Conservation (phyloP, 1,284 basidiomycete genomes). For the Rhodofomes roseus region DNA sequence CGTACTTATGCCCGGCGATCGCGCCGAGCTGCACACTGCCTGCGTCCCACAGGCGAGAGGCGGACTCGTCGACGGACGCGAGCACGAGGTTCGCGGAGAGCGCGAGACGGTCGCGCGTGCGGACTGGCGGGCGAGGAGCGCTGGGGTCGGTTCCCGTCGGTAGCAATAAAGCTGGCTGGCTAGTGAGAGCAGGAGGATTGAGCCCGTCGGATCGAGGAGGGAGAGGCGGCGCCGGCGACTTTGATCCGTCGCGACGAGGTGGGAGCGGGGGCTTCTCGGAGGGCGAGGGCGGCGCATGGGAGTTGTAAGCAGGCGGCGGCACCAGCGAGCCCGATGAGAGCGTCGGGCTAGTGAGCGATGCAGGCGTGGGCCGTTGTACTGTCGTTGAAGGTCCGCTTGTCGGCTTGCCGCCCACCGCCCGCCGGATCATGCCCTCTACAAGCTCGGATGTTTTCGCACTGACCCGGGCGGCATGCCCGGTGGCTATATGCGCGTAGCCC, state of each 20-base stretch:
- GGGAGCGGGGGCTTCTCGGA: constrained; percentile 20
- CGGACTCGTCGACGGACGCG: constrained; percentile 66
- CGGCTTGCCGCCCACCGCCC: constrained; percentile 31
- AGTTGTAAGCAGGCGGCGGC: neutral
- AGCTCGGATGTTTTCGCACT: constrained; percentile 59
- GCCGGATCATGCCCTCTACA: constrained; percentile 60
- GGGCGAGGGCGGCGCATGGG: neutral
- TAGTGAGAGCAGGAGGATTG: neutral
- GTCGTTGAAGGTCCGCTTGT: constrained; percentile 1
- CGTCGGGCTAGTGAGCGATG: too few relatives aligned
- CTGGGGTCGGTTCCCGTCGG: neutral
- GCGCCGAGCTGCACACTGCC: constrained; percentile 53
- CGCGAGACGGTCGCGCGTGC: constrained; percentile 43
- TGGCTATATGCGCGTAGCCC: constrained; percentile 57
- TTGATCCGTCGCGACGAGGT: constrained; percentile 10
- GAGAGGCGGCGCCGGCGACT: constrained; percentile 7
- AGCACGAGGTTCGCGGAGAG: constrained; percentile 73
- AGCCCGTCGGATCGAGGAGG: constrained; percentile 3
- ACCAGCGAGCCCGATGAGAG: too few relatives aligned
- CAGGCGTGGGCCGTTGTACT: neutral
- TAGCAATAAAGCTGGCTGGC: neutral
- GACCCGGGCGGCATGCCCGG: constrained; percentile 63
- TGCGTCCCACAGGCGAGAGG: constrained; percentile 55
- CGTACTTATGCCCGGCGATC: constrained; percentile 65
- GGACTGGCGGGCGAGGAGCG: constrained; percentile 11